These are phyloP conservation scores for Rhynchosporium secalis DNA, from an alignment of 2,329 filamentous ascomycete species.

Conservation along the genomic window DNA sequence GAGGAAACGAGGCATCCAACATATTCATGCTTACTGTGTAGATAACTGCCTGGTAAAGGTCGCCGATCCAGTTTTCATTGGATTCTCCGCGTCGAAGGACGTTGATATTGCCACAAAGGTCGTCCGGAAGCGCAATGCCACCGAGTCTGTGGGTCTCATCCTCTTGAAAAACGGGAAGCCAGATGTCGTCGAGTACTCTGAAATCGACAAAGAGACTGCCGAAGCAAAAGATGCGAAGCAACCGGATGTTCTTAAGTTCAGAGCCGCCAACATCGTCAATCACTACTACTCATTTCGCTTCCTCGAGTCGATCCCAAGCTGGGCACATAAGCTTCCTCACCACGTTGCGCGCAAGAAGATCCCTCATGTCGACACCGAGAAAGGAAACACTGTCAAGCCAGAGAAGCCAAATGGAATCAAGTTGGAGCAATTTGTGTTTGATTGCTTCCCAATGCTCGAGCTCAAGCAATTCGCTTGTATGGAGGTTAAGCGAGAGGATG, in stretches of 20 bases:
- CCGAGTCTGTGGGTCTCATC: constrained; percentile 93
- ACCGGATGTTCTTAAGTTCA: constrained; percentile 83
- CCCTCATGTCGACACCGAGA: constrained; percentile 73
- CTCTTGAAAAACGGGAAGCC: constrained; percentile 93
- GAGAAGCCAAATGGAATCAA: constrained; percentile 98
- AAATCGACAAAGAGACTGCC: constrained; percentile 87
- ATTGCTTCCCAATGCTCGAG: constrained; percentile 88
- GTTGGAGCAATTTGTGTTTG: constrained; percentile 98
- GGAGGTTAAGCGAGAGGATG: constrained; percentile 94
- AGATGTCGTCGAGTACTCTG: constrained; percentile 97
- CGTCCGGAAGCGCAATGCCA: constrained; percentile 96
- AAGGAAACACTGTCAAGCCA: constrained; percentile 81
- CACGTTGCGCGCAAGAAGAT: constrained; percentile 99
- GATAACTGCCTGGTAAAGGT: constrained; percentile 99
- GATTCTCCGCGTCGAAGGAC: constrained; percentile 82
- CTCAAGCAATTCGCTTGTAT: constrained; percentile 91
- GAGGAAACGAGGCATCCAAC: constrained; percentile 83
- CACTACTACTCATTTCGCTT: constrained; percentile 98
- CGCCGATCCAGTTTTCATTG: constrained; percentile 94
- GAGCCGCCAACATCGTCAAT: constrained; percentile 98
- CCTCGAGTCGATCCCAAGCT: constrained; percentile 84
- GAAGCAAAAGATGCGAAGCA: constrained; percentile 85
- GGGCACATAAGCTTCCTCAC: constrained; percentile 84
- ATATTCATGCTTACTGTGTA: constrained; percentile 97
- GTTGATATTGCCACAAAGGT: constrained; percentile 99